Base-by-base conservation (phyloP, 345 rosid genomes). In the Melaleuca alternifolia region DNA sequence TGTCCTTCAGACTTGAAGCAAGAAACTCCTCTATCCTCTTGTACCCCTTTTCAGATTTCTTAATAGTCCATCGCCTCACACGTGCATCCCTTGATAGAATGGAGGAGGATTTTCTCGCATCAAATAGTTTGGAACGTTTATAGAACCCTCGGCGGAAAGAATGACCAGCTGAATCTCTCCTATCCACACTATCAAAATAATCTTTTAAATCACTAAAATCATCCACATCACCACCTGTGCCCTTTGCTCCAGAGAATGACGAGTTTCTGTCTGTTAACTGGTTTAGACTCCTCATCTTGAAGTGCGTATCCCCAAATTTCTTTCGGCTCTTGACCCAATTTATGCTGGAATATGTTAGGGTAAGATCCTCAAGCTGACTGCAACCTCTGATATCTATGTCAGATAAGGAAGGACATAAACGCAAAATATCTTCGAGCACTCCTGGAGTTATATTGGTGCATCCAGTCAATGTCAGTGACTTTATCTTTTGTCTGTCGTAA, bases 31-130 rank as follows among this genome's bases (percentile, higher is more conserved):
- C 99, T 93, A 98, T 95, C 85, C 98, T 94, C 92, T 92, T 95
- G 88, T 95, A 96, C 86, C 96, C 93, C 86, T 90, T 93, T 92
- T 92, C 98, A 86, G 98, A 95, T 91, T 95, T 96, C 91, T 95
- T 98, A 82, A 95, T 87, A 53, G 98, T 93, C 98, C 99, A 98
- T 86, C 94, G 93, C 94, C 99, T 93, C 87, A 92, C 88, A 53
- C 99, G 98, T 81, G 99, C 99, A 94, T 98, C 99, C 93, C 98
- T 96, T 50, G 99, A 94, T 65, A 94, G 88, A 88, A 98, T 95
- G 54, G 99, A 93, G 50, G 99, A 95, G 81, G 98, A 95, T 86
- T 89, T 96, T 89, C 99, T 94, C 54, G 98, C 98, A 93, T 96
- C 99, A 85, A 95, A 95, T 89, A 98, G 89, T 91, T 96, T 98